A percentile compares a stretch with the other conserved stretches of the same genome.
Evolutionary conservation across 257 asterid genomes (phyloP).

Genomic region (Phtheirospermum japonicum): DNA sequence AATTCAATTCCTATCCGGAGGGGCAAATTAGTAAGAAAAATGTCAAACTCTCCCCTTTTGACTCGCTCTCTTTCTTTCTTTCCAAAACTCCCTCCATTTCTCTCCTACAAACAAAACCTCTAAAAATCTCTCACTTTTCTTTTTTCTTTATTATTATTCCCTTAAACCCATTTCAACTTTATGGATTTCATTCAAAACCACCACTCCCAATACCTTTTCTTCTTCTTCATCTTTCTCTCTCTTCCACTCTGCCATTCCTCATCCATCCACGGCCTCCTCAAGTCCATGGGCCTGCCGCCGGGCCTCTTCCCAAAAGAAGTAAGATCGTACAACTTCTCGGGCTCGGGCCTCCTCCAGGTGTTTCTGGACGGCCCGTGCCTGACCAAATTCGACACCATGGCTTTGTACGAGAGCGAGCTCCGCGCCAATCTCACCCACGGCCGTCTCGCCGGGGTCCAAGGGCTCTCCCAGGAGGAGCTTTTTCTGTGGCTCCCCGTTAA

Average conservation of each 20-base stretch:
- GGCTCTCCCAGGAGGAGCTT: constrained; percentile 88
- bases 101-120: constrained; percentile 22
- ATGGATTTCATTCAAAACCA: no score
- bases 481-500: constrained; percentile 90
- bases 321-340: constrained; percentile 55
- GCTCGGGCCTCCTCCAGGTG: constrained; percentile 66
- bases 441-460: constrained; percentile 70
- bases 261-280: constrained; percentile 78
- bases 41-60: constrained; percentile 8
- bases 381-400: constrained; percentile 87
- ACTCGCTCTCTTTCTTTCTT: constrained; percentile 31
- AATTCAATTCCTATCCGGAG: no score
- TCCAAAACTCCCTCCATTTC: constrained; percentile 30
- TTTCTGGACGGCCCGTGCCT: constrained; percentile 79
- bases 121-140: no score
- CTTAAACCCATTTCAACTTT: no score
- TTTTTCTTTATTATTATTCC: no score
- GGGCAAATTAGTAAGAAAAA: constrained; percentile 28
- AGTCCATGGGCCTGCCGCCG: constrained; percentile 71
- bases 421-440: constrained; percentile 76
- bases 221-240: constrained; percentile 19
- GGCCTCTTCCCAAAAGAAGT: constrained; percentile 86
- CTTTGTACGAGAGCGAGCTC: constrained; percentile 65
- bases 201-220: no score
- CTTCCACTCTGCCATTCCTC: constrained; percentile 32